These are phyloP conservation scores for Backusella tarrabulga DNA, from an alignment of 192 early-diverging fungal genomes.

Conservation along the genomic window DNA sequence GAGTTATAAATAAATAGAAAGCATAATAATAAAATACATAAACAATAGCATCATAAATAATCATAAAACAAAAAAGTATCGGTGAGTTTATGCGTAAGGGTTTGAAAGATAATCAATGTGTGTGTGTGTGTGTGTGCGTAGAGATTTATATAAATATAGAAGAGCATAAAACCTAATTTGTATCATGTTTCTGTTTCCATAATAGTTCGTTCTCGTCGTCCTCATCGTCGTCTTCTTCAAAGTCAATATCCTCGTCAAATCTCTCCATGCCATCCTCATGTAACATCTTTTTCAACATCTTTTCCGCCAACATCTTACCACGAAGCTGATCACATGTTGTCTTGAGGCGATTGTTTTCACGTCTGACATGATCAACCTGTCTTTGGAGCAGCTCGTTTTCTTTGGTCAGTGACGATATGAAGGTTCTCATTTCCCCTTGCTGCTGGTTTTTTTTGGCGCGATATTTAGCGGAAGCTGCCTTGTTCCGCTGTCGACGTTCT, in stretches of 20 bases:
- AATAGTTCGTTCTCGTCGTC: constrained; percentile 5
- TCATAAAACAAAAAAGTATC: neutral
- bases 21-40: constrained; percentile 4
- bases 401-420: constrained; percentile 36
- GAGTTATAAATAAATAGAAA: neutral
- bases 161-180: neutral
- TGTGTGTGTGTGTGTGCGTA: neutral
- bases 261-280: neutral
- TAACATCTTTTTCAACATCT: constrained; percentile 32
- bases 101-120: neutral
- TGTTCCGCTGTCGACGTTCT: constrained; percentile 54
- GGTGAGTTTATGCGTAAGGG: neutral
- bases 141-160: neutral
- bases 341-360: constrained; percentile 46
- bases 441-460: constrained; percentile 56
- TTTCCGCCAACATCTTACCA: constrained; percentile 48
- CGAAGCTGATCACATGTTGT: constrained; percentile 43
- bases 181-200: constrained; percentile 1
- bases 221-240: constrained; percentile 6
- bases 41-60: neutral
- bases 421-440: constrained; percentile 49
- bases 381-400: constrained; percentile 43
- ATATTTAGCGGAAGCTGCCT: constrained; percentile 58
- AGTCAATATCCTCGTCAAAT: constrained; percentile 16
- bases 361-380: constrained; percentile 42